phyloP scores from a whole-genome alignment of 495 filamentous ascomycete genomes.

The Monascus purpureus region DNA sequence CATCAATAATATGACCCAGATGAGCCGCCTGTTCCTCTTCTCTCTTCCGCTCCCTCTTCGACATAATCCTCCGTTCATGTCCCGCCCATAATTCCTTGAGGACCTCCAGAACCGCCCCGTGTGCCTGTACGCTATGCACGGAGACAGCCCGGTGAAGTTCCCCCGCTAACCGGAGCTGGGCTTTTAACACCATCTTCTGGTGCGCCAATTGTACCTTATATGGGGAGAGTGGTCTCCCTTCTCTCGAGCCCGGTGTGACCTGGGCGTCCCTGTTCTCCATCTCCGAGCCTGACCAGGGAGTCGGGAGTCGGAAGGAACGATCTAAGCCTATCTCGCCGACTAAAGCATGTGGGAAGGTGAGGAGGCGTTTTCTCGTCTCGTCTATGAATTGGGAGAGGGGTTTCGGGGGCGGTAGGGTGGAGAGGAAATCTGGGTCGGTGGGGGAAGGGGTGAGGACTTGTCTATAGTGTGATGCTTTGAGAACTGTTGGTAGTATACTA shows the following conservation, averaged over 20 bases:
- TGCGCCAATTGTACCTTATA: conserved; percentile 67
- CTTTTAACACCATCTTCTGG: conserved; percentile 58
- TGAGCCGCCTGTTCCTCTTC: conserved; percentile 20
- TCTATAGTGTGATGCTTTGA: conserved; percentile 53
- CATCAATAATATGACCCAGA: conserved; percentile 17
- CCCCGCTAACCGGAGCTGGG: conserved; percentile 77
- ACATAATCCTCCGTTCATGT: conserved; percentile 54
- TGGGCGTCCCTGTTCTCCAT: conserved; percentile 34
- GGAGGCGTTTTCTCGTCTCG: conserved; percentile 49
- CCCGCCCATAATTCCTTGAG: conserved; percentile 70
- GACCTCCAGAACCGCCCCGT: conserved; percentile 67
- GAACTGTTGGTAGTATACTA: neutral
- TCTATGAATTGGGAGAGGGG: conserved; percentile 51
- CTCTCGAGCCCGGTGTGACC: conserved; percentile 70
- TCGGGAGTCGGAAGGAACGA: conserved; percentile 69
- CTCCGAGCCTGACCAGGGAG: conserved; percentile 40
- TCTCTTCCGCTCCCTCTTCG: conserved; percentile 44
- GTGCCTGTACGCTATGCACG: conserved; percentile 83
- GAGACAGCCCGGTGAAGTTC: conserved; percentile 69
- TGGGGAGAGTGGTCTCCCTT: conserved; percentile 59
- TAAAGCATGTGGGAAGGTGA: conserved; percentile 50
- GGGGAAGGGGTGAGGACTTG: conserved; percentile 44
- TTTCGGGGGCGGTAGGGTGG: conserved; percentile 53
- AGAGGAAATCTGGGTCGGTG: conserved; percentile 44
- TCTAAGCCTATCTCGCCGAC: conserved; percentile 88